Evolutionary conservation across 352 stramenopile genomes (phyloP).

Genomic region (Globisporangium emineosum): DNA sequence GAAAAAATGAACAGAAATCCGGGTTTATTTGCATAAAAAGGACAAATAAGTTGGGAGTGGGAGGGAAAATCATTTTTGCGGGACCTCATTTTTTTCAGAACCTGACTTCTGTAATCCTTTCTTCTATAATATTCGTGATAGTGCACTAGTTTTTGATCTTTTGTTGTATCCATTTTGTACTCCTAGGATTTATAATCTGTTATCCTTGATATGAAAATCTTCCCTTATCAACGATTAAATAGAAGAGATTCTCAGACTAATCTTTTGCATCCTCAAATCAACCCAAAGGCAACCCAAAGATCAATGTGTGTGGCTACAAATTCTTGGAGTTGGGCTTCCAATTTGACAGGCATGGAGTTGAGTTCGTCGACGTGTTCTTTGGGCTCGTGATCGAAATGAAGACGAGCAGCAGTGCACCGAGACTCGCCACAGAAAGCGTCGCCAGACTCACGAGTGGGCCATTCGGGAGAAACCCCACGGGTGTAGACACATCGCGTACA

Average conservation of each 20-base stretch:
- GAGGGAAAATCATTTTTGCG: neutral
- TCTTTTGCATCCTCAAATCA: neutral
- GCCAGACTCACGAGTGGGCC: constrained; percentile 37
- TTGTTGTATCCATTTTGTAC: neutral
- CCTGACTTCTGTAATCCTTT: neutral
- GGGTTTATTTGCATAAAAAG: constrained; percentile 8
- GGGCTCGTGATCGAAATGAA: constrained; percentile 23
- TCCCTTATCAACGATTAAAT: neutral
- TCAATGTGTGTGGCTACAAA: neutral
- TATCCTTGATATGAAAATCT: neutral
- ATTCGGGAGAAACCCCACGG: constrained; percentile 44
- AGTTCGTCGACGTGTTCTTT: neutral
- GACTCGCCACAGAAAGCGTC: constrained; percentile 39
- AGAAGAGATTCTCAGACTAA: neutral
- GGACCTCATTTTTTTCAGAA: neutral
- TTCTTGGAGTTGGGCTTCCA: constrained; percentile 9
- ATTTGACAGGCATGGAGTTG: neutral
- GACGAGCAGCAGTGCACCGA: constrained; percentile 36
- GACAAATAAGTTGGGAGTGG: neutral
- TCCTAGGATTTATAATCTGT: neutral
- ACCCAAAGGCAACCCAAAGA: too few relatives aligned
- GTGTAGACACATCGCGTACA: constrained; percentile 25
- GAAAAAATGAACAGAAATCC: constrained; percentile 9
- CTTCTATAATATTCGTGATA: neutral
- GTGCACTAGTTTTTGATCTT: neutral